Base-by-base conservation (phyloP, 768 basidiomycete genomes). In the Mycena galericulata region DNA sequence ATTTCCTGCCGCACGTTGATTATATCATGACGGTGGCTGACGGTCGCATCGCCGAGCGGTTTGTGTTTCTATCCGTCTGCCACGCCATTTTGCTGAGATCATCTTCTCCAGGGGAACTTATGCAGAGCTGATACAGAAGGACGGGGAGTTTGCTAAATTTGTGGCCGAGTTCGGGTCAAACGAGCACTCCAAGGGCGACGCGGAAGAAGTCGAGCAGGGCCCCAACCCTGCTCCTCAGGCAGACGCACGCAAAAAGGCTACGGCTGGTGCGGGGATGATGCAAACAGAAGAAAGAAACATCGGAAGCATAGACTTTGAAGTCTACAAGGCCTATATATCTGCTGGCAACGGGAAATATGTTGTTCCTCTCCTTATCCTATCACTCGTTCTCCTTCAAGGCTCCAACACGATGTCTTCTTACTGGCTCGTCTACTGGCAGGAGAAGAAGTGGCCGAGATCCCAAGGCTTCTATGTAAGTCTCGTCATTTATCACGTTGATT, bases 391-490 rank as follows among this genome's bases (percentile, higher is more conserved):
- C 30, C 82, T 91, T 70, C 95, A 98, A 79, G 90, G 65, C 27
- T 0, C 59, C 14, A 55, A 55, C 22, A 51, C 60, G 20, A 81
- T 97, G 82, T 87, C 89, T 10, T 88, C 89, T 0, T 93, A 93
- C 74, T 94, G 92, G 90, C 84, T 97, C 62, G 90, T 95, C 1
- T 97, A 92, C 82, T 97, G 95, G 94, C 88, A 94, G 75, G 90
- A 93, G 72, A 87, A 84, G 54, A 83, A 89, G 74, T 95, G 88
- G 84, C 78, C 82, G 20, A 82, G 81, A 64, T 70, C 90, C 8
- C 79, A 87, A 72, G 89, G 89, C 3, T 93, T 95, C 77, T 96
- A 94, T 75, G 92, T 92, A 74, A 66, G 88, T 80, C 12, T 53
- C 41, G n/a, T 36, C 45, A 46, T 54, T 26, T 11, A 41, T 29